These are phyloP conservation scores for Clarireedia sp. DNA, from an alignment of 2,329 filamentous ascomycete genomes.

Conservation along the genomic window DNA sequence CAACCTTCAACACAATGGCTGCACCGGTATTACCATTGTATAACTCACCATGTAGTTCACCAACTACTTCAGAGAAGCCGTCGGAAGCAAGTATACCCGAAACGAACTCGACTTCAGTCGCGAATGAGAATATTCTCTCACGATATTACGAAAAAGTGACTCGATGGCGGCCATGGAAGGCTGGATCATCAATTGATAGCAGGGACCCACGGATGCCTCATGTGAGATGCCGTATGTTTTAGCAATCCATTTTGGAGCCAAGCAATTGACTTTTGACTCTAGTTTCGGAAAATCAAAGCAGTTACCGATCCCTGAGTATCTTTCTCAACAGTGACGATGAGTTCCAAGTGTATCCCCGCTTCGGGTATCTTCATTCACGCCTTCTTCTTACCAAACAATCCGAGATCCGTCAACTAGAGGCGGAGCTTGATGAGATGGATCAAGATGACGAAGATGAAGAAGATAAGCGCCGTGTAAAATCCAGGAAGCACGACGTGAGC, in stretches of 20 bases:
- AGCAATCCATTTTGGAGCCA: neutral
- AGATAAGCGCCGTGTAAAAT: slow-evolving; percentile 1
- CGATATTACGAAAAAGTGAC: neutral
- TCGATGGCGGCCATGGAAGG: neutral
- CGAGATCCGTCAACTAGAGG: slow-evolving; percentile 17
- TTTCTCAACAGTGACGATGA: slow-evolving; percentile 36
- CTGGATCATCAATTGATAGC: neutral
- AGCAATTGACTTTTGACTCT: neutral
- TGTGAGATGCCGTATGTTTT: neutral
- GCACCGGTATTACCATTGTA: neutral
- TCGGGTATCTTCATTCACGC: slow-evolving; percentile 34
- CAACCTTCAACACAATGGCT: neutral
- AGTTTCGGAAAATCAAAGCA: slow-evolving; percentile 20
- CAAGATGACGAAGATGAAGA: neutral
- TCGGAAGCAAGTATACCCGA: neutral
- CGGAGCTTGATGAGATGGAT: slow-evolving; percentile 16
- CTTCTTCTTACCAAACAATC: slow-evolving; percentile 26
- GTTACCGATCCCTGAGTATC: slow-evolving; percentile 33
- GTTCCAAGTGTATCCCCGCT: slow-evolving; percentile 36
- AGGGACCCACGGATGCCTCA: neutral
- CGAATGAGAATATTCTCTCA: neutral
- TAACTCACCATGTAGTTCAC: neutral
- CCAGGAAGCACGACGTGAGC: slow-evolving; percentile 8
- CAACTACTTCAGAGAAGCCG: neutral
- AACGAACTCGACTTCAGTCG: neutral